These are phyloP conservation scores for Hygrophoropsis aurantiaca DNA, from an alignment of 768 basidiomycete species.

Conservation along the genomic window DNA sequence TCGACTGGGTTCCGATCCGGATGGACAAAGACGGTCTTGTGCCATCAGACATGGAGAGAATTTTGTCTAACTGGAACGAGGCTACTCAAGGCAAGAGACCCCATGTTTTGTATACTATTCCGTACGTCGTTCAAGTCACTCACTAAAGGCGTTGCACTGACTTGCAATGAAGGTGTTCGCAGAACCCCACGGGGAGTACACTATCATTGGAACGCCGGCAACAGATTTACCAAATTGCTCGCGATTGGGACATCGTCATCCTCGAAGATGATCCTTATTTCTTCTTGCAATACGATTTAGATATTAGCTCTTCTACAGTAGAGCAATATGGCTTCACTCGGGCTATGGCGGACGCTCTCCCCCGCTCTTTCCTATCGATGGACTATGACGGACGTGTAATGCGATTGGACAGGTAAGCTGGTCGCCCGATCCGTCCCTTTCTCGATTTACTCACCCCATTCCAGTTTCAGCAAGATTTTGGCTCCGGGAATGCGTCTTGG, in stretches of 20 bases:
- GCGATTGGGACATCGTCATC: constrained; percentile 51
- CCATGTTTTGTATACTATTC: constrained; percentile 51
- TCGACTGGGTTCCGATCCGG: constrained; percentile 42
- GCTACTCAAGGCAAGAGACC: constrained; percentile 44
- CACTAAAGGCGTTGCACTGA: constrained; percentile 3
- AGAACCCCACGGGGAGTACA: constrained; percentile 54
- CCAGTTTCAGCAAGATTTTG: constrained; percentile 49
- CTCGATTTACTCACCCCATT: not conserved
- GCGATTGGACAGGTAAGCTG: constrained; percentile 41
- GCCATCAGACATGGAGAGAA: constrained; percentile 46
- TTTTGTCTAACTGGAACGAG: constrained; percentile 45
- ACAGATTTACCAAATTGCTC: constrained; percentile 47
- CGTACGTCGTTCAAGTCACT: constrained; percentile 29
- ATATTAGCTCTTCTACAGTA: constrained; percentile 17
- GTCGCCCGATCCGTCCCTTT: not conserved
- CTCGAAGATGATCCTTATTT: constrained; percentile 54
- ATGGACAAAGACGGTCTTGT: constrained; percentile 52
- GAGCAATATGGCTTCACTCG: constrained; percentile 25
- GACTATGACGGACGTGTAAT: constrained; percentile 51
- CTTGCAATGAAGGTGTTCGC: constrained; percentile 24
- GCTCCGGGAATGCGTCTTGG: constrained; percentile 58
- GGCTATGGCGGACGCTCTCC: constrained; percentile 32
- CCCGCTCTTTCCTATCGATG: constrained; percentile 45
- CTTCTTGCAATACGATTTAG: constrained; percentile 43
- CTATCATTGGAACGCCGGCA: constrained; percentile 44